Evolutionary conservation across 352 stramenopile genomes (phyloP).

Genomic region (Globisporangium splendens): DNA sequence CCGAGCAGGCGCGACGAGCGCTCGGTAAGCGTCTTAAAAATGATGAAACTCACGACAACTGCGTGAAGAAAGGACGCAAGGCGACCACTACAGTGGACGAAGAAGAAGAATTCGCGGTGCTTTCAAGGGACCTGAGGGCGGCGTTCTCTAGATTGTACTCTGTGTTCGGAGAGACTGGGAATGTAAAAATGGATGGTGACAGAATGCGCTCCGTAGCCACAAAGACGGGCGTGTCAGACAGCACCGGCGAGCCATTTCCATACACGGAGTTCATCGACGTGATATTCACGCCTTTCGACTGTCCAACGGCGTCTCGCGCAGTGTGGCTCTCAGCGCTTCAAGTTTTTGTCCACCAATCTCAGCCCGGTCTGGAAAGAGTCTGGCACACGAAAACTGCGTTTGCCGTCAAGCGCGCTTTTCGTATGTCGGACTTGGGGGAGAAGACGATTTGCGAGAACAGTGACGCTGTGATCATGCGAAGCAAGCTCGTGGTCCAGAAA

Average conservation of each 20-base stretch:
- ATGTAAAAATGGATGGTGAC: not conserved
- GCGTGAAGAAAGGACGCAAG: no score
- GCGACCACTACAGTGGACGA: no score
- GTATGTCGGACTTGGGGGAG: not conserved
- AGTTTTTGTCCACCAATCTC: no score
- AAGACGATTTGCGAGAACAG: not conserved
- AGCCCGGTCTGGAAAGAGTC: no score
- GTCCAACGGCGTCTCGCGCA: not conserved
- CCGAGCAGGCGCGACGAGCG: not conserved
- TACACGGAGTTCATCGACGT: not conserved
- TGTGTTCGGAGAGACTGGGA: not conserved
- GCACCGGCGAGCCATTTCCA: not conserved
- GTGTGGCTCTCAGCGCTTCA: no score
- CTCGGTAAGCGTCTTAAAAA: not conserved
- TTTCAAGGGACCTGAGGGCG: not conserved
- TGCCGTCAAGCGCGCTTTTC: conserved; percentile 7
- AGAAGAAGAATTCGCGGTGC: no score
- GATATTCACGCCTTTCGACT: not conserved
- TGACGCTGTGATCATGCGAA: not conserved
- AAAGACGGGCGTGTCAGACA: not conserved
- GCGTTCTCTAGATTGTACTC: not conserved
- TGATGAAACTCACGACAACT: not conserved
- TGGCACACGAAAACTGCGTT: not conserved
- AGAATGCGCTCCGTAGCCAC: not conserved
- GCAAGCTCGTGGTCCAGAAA: not conserved